Base-by-base conservation (phyloP, 352 stramenopile genomes). In the Poterioochromonas sp. region DNA sequence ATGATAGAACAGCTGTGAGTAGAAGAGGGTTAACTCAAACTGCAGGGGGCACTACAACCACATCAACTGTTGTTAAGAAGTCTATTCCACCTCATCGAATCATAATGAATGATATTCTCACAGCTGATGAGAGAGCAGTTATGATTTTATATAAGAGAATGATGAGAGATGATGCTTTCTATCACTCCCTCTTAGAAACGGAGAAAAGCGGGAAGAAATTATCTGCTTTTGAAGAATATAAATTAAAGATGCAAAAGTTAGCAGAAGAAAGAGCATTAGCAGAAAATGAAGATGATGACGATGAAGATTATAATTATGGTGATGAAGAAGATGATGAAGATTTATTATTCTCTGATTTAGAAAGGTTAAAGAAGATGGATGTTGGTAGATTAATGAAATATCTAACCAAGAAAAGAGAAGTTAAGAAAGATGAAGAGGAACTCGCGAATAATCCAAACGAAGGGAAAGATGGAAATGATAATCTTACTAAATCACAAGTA, bases 321-420 rank as follows among this genome's bases (percentile, higher is more conserved):
- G 11, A 35, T 12, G 18, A 71, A 22, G 34, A 44, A 5, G 26
- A 12, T 15, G 62, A 71, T 26, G 58, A 68, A 26, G 58, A 68
- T 18, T 39, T 35, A 8, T 39, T 68, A 26, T 37, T 68, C 8
- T 71, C 32, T 15, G 15, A 40, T 44, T 8, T 40, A 8, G 34
- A 40, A 12, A 71, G 41, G 8, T 18, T 71, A 8, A 11, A 47
- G 8, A 44, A 71, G 2, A 29, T 43, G 15, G 62, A 71, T 44
- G 32, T 71, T 12, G 62, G 62, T 29, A 43, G 18, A 71, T 47
- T 71, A 29, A 71, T 71, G 62, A 12, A 29, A 22, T 71, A 71
- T 44, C 18, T 71, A 5, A 71, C 62, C 8, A 41, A 29, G 15
- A 8, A 44, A 47, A 71, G 58, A 35, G 29, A 68, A 26, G 26